Evolutionary conservation across 1,284 basidiomycete species (phyloP).

Genomic region (Rhodotorula sp.): DNA sequence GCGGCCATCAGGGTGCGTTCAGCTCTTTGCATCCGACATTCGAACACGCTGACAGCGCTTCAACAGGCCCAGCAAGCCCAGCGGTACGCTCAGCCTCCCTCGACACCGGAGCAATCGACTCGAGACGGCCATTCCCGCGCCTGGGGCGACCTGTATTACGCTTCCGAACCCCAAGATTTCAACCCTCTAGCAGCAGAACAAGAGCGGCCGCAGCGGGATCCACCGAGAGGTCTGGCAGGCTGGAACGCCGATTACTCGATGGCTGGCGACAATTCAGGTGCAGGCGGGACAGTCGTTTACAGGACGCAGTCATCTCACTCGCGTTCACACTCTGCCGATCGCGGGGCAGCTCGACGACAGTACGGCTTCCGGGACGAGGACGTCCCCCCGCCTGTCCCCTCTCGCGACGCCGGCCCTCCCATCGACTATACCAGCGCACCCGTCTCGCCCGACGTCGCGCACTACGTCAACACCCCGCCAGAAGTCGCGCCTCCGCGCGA

Average conservation of each 20-base stretch:
- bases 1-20: conserved; percentile 30
- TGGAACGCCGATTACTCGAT: neutral
- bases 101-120: neutral
- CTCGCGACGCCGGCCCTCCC: neutral
- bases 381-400: conserved; percentile 1
- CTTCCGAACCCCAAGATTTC: conserved; percentile 10
- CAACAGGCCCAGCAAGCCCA: neutral
- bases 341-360: neutral
- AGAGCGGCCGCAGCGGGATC: neutral
- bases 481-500: conserved; percentile 15
- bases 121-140: neutral
- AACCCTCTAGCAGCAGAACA: neutral
- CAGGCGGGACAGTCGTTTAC: neutral
- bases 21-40: neutral
- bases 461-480: neutral
- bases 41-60: too few relatives aligned
- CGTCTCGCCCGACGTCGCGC: neutral
- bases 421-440: neutral
- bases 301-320: neutral
- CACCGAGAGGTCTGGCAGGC: neutral
- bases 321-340: neutral
- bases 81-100: neutral
- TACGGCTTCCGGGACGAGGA: neutral
- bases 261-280: neutral
- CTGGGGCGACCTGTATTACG: neutral